These are phyloP conservation scores for Magnaporthiopsis poae DNA, from an alignment of 2,329 filamentous ascomycete genomes.

Conservation along the genomic window DNA sequence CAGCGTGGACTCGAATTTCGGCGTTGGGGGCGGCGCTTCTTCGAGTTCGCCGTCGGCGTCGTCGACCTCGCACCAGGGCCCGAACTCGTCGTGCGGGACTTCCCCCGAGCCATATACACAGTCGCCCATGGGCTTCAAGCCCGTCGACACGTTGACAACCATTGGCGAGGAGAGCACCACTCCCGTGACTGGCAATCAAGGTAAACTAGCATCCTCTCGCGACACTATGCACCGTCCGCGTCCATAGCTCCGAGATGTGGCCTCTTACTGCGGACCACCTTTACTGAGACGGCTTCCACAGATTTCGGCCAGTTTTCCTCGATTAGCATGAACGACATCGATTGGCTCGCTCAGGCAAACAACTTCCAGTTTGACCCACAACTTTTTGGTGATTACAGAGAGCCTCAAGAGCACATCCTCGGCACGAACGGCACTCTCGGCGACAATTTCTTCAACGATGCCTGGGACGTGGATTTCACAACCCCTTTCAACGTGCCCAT, in stretches of 20 bases:
- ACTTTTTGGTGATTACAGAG: slow-evolving; percentile 83
- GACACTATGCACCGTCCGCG: no score
- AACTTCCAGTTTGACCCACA: slow-evolving; percentile 82
- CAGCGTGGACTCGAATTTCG: slow-evolving; percentile 43
- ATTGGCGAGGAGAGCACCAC: slow-evolving; percentile 51
- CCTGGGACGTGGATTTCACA: slow-evolving; percentile 70
- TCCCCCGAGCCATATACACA: slow-evolving; percentile 68
- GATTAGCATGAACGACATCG: slow-evolving; percentile 48
- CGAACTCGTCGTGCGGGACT: slow-evolving; percentile 61
- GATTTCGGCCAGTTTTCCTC: slow-evolving; percentile 29
- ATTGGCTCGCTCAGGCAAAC: slow-evolving; percentile 71
- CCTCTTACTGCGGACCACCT: background rate
- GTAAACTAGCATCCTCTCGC: background rate
- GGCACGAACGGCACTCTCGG: slow-evolving; percentile 47
- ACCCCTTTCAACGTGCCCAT: slow-evolving; percentile 64
- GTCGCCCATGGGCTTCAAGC: slow-evolving; percentile 58
- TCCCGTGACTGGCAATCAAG: slow-evolving; percentile 10
- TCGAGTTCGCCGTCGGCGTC: slow-evolving; percentile 57
- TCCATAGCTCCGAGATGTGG: background rate
- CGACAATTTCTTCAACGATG: slow-evolving; percentile 60
- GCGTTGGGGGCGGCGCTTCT: slow-evolving; percentile 38
- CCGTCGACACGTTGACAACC: slow-evolving; percentile 51
- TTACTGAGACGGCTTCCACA: slow-evolving; percentile 11
- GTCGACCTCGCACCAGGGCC: slow-evolving; percentile 48
- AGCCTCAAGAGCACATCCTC: slow-evolving; percentile 74